Base-by-base conservation (phyloP, 106 monocot genomes). In the Hemerocallis citrina region DNA sequence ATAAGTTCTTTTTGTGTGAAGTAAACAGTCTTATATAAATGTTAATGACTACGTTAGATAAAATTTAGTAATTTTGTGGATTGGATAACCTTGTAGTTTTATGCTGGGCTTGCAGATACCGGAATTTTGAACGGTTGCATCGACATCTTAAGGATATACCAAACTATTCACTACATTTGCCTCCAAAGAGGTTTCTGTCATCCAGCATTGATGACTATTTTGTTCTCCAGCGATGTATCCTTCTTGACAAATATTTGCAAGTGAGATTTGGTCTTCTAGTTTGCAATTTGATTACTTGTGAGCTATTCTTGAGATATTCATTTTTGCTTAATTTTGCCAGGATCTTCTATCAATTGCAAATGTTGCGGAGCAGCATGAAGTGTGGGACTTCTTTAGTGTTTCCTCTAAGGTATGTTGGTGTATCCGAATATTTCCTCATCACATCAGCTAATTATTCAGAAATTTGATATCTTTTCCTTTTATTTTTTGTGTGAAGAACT, bases 321-420 rank as follows among this genome's bases (percentile, higher is more conserved):
- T 44, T 62, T 29, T 24, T 6, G 20, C 29, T 43, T 27, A 30
- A 44, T 30, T 25, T 73, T 13, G 27, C 22, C 62, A 96, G 98
- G 82, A 85, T 56, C 87, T 98, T 70, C 70, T 98, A 64, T 82
- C 85, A 35, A 88, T 92, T 63, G 82, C 92, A 8, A 98, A 98
- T 76, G 58, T 98, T 52, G 98, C 98, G 48, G 98, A 98, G 58
- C 91, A 98, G 65, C 98, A 82, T 85, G 98, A 98, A 84, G 98
- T 98, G 51, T 98, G 92, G 88, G 98, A 98, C 59, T 98, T 98
- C 33, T 59, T 98, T 23, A 92, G 98, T 81, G 76, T 42, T 59
- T 79, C 79, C 36, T 98, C 98, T 40, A 98, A 79, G 79, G 98
- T 98, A 81, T 63, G 11, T 13, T 46, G n/a, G 65, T 56, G 28